Percentiles rank a stretch among this genome's conserved stretches.
Evolutionary conservation across 768 basidiomycete species (phyloP).

Genomic region (Suillus fuscotomentosus): DNA sequence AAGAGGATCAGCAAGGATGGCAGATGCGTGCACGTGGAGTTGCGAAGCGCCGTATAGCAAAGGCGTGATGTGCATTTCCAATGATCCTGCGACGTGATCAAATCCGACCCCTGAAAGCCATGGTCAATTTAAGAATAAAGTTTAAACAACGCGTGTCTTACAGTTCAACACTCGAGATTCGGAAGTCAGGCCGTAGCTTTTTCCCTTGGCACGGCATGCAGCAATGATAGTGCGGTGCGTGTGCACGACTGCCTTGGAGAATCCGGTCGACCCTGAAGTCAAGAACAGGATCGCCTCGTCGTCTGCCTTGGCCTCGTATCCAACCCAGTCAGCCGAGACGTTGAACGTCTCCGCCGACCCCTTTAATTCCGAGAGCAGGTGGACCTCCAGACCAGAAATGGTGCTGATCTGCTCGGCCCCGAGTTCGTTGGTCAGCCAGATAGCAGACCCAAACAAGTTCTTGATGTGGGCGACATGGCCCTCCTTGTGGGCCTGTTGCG

Average conservation of each 20-base stretch:
- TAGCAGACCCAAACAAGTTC: conserved; percentile 29
- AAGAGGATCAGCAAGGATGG: conserved; percentile 23
- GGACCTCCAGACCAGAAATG: conserved; percentile 24
- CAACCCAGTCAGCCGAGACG: conserved; percentile 14
- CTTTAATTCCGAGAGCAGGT: conserved; percentile 22
- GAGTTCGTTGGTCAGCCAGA: conserved; percentile 29
- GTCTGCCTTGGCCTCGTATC: conserved; percentile 21
- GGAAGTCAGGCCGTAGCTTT: conserved; percentile 32
- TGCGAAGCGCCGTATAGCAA: conserved; percentile 29
- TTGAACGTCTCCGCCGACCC: conserved; percentile 9
- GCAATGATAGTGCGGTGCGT: conserved; percentile 38
- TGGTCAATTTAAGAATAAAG: neutral
- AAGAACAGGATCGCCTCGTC: conserved; percentile 35
- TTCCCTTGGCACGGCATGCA: conserved; percentile 32
- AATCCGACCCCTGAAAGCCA: conserved; percentile 37
- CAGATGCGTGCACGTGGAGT: conserved; percentile 21
- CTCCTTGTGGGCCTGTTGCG: conserved; percentile 31
- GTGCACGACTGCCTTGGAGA: conserved; percentile 42
- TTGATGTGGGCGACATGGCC: conserved; percentile 29
- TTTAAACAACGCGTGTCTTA: conserved; percentile 10
- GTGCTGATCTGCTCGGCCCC: conserved; percentile 25
- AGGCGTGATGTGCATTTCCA: conserved; percentile 43
- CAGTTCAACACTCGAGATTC: conserved; percentile 40
- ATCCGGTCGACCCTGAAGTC: conserved; percentile 45
- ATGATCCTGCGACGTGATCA: conserved; percentile 44